Evolutionary conservation across 805 yeast species (phyloP), one percentile per base, ranked within the genome.

Genomic region (Kuraishia cidri): DNA sequence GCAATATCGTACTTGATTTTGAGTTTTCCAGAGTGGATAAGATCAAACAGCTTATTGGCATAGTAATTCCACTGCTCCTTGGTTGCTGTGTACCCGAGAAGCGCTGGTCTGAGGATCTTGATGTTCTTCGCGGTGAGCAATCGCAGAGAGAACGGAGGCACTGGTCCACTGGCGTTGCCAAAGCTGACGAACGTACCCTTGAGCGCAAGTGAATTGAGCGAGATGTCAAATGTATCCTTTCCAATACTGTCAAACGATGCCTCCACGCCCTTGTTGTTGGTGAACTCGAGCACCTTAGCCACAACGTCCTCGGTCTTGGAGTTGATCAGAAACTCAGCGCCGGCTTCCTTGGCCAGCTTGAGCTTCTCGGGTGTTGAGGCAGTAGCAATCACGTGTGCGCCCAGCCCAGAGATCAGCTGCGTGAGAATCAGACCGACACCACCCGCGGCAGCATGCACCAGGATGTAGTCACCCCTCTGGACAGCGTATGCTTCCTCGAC

Each of bases 361-460:
- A 80, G 66, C 56, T 88, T 88, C 36, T 70, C 94, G 18, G 67
- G 72, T 9, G 84, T 65, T 2, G 96, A 85, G 5, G 94, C 92
- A 24, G 82, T 65, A 3, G 94, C 96, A 56, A 88, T 86, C 29
- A 77, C 87, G 41, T 72, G 77, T 4, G 87, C 96, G 14, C 95
- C 94, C 31, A 60, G 64, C 16, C 56, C 47, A 20, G 64, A 54
- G 31, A 80, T 56, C 55, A 87, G 59, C 54, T 87, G 95, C 31
- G 66, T 62, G 34, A 86, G 59, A 13, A 84, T 43, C 32, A 72
- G 66, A 4, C 97, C 97, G 32, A 84, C 90, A 36, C 97, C 96
- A 29, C 97, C 97, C 3, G 97, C 96, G 6, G 95, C 95, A 4
- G 97, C 97, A 62, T 87, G 85, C 17, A 85, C 77, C 30, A 88